Percentiles rank a stretch among this genome's conserved stretches.
These are phyloP conservation scores for Thraustotheca clavata DNA, from an alignment of 352 stramenopile genomes.

Conservation along the genomic window DNA sequence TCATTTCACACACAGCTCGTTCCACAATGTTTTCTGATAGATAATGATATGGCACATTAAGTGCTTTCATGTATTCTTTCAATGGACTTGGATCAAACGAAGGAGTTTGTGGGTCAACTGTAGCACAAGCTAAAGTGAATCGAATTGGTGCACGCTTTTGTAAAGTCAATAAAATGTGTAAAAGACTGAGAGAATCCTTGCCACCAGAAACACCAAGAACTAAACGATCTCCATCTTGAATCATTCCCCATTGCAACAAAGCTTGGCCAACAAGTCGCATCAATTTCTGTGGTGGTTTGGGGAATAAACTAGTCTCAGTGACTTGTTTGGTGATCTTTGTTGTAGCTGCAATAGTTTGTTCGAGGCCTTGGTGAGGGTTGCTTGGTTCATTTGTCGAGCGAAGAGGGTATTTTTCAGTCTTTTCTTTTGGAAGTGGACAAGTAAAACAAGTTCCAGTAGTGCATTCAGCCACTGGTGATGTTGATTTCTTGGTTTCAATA, in stretches of 20 bases:
- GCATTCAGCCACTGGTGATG: constrained; percentile 1
- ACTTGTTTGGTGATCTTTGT: constrained; percentile 38
- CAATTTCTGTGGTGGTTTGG: constrained; percentile 69
- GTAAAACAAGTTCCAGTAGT: background rate
- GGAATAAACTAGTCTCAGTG: constrained; percentile 44
- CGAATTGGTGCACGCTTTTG: constrained; percentile 89
- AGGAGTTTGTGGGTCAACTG: constrained; percentile 95
- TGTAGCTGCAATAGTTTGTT: constrained; percentile 32
- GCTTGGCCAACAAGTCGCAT: constrained; percentile 76
- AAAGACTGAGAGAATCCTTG: constrained; percentile 96
- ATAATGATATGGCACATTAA: constrained; percentile 95
- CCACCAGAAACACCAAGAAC: constrained; percentile 94
- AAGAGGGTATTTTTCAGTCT: constrained; percentile 24
- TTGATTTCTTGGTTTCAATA: background rate
- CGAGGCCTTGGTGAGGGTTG: constrained; percentile 2
- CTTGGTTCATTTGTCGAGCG: constrained; percentile 20
- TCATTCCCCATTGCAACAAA: constrained; percentile 93
- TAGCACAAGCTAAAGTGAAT: constrained; percentile 93
- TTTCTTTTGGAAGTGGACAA: constrained; percentile 21
- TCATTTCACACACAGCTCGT: constrained; percentile 76
- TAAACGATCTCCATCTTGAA: constrained; percentile 92
- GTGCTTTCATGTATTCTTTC: constrained; percentile 92
- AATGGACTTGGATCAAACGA: constrained; percentile 96
- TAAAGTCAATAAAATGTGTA: constrained; percentile 94
- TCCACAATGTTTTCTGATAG: constrained; percentile 91